A percentile compares a stretch with the other conserved stretches of the same genome.
Evolutionary conservation across 306 rosid species (phyloP).

Genomic region (Trifolium repens): DNA sequence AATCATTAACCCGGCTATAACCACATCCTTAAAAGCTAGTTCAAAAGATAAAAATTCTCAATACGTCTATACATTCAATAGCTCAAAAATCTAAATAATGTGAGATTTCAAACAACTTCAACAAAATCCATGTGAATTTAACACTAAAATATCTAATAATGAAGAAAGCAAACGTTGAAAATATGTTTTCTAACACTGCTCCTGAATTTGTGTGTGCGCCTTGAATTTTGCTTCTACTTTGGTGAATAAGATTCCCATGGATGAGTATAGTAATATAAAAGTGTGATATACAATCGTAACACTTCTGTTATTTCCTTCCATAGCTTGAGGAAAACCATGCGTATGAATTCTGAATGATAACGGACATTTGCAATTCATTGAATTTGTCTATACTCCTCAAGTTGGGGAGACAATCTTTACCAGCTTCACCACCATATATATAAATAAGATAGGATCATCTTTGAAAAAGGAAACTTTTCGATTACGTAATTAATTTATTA

Average conservation of each 20-base stretch:
- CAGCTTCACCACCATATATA: constrained; percentile 19
- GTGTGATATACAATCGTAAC: not conserved
- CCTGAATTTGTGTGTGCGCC: not conserved
- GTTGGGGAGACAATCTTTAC: constrained; percentile 48
- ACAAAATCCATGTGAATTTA: no score
- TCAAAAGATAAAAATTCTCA: no score
- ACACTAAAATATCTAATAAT: no score
- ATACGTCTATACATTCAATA: no score
- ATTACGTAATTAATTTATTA: constrained; percentile 37
- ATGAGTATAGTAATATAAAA: no score
- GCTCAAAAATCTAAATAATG: no score
- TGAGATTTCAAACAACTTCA: no score
- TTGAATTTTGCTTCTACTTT: not conserved
- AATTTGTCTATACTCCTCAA: constrained; percentile 43
- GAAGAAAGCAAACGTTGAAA: no score
- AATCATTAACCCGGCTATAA: no score
- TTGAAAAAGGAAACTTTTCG: constrained; percentile 33
- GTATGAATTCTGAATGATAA: not conserved
- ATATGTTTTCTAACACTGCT: no score
- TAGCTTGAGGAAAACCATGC: constrained; percentile 25
- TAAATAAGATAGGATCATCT: constrained; percentile 4
- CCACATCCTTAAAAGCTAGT: no score
- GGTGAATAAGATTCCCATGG: no score
- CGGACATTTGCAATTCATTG: constrained; percentile 7
- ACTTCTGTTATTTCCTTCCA: not conserved